Conservation (phyloP, 139 green algal species). For the Closterium sp. region DNA sequence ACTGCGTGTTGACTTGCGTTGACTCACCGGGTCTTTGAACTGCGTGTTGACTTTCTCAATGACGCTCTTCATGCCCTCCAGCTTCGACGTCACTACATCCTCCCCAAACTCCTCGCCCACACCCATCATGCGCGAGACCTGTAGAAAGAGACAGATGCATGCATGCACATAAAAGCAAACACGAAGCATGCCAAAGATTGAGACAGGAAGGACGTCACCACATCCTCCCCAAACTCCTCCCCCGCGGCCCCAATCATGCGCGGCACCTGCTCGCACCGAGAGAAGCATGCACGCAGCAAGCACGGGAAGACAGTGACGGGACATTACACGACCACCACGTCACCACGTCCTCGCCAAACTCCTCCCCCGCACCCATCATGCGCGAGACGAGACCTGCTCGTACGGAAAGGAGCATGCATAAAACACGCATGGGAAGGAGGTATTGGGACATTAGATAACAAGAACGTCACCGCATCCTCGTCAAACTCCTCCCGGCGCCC, state of each 20-base stretch:
- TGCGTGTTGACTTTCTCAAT: slow-evolving; percentile 78
- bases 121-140: slow-evolving; percentile 49
- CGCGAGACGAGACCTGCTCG: too few species aligned
- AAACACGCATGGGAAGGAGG: neutral
- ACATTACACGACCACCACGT: neutral
- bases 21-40: slow-evolving; percentile 79
- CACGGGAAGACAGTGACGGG: neutral
- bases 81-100: slow-evolving; percentile 42
- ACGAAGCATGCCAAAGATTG: neutral
- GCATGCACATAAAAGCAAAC: neutral
- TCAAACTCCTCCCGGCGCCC: neutral
- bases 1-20: neutral
- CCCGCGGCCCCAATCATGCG: slow-evolving; percentile 44
- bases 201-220: slow-evolving; percentile 10
- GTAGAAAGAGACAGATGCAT: neutral
- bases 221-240: slow-evolving; percentile 31
- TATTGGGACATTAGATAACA: neutral
- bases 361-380: neutral
- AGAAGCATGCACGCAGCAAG: neutral
- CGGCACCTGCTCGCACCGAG: slow-evolving; percentile 5
- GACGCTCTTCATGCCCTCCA: slow-evolving; percentile 66
- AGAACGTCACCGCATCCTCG: slow-evolving; percentile 33
- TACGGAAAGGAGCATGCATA: neutral
- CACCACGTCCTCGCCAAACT: slow-evolving; percentile 16
- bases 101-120: slow-evolving; percentile 37